Evolutionary conservation across 768 basidiomycete species (phyloP).

Genomic region (Termitomyces sp.): DNA sequence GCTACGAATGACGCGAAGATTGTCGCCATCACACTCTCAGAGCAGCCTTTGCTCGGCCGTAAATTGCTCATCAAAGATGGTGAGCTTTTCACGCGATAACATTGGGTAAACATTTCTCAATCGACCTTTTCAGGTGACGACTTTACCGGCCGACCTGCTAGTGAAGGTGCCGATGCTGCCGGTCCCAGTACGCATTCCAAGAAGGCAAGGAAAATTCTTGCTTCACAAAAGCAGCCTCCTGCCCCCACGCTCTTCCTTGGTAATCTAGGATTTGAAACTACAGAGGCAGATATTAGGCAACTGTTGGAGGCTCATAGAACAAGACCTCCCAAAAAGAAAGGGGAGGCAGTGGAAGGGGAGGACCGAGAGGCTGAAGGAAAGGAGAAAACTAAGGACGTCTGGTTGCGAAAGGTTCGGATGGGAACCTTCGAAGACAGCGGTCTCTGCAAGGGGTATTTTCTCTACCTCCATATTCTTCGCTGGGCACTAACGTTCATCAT

Average conservation of each 20-base stretch:
- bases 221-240: conserved; percentile 75
- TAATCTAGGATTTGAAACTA: conserved; percentile 89
- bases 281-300: conserved; percentile 67
- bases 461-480: neutral
- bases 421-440: conserved; percentile 97
- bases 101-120: conserved; percentile 1
- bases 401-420: conserved; percentile 83
- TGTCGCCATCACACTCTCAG: conserved; percentile 75
- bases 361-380: conserved; percentile 24
- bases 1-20: conserved; percentile 67
- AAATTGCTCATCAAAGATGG: conserved; percentile 93
- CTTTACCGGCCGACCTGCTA: conserved; percentile 63
- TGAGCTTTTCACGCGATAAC: conserved; percentile 24
- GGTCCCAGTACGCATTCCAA: conserved; percentile 45
- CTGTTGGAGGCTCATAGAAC: conserved; percentile 67
- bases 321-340: conserved; percentile 25
- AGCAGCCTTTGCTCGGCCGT: conserved; percentile 78
- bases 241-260: conserved; percentile 89
- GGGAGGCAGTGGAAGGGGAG: conserved; percentile 22
- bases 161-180: conserved; percentile 30
- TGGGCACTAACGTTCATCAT: neutral
- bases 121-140: conserved; percentile 52
- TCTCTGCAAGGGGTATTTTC: conserved; percentile 81
- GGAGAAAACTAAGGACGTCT: conserved; percentile 32
- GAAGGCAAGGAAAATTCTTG: conserved; percentile 73